These are phyloP conservation scores for Pseudogymnoascus sp. DNA, from an alignment of 2,329 filamentous ascomycete genomes.

Conservation along the genomic window DNA sequence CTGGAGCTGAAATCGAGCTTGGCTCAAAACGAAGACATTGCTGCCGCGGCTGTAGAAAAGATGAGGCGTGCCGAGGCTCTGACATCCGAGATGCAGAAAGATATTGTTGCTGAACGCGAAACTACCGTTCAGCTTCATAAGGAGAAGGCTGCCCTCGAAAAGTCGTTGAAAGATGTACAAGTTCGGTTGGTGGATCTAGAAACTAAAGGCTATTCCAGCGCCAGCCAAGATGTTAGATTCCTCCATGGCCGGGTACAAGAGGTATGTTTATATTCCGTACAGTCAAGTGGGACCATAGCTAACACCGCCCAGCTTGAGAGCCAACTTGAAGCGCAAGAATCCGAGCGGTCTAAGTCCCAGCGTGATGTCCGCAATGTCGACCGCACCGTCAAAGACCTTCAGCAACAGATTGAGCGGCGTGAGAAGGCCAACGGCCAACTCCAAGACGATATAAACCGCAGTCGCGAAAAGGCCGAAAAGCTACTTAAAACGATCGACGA, in stretches of 20 bases:
- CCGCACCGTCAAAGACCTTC: constrained; percentile 86
- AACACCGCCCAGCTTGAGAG: constrained; percentile 64
- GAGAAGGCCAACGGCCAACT: constrained; percentile 80
- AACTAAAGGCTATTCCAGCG: constrained; percentile 92
- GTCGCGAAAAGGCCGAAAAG: constrained; percentile 85
- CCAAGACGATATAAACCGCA: constrained; percentile 73
- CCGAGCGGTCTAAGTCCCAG: constrained; percentile 69
- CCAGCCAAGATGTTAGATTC: constrained; percentile 92
- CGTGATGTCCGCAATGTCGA: constrained; percentile 88
- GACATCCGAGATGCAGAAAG: constrained; percentile 83
- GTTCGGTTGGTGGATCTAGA: constrained; percentile 86
- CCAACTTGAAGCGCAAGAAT: constrained; percentile 77
- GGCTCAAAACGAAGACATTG: constrained; percentile 89
- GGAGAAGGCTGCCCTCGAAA: constrained; percentile 84
- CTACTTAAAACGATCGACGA: constrained; percentile 89
- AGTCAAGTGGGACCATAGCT: constrained; percentile 19
- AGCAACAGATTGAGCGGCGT: constrained; percentile 84
- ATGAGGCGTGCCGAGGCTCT: constrained; percentile 91
- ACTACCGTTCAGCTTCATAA: constrained; percentile 73
- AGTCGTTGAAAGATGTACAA: constrained; percentile 82
- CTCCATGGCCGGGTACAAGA: constrained; percentile 91
- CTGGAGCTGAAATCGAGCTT: constrained; percentile 82
- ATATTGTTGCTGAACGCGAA: constrained; percentile 80
- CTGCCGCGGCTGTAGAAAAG: constrained; percentile 86
- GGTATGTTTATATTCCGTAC: constrained; percentile 47